Percentiles rank a stretch among this genome's conserved stretches.
Evolutionary conservation across 441 rosid species (phyloP).

Genomic region (Pelargonium fulgidum): DNA sequence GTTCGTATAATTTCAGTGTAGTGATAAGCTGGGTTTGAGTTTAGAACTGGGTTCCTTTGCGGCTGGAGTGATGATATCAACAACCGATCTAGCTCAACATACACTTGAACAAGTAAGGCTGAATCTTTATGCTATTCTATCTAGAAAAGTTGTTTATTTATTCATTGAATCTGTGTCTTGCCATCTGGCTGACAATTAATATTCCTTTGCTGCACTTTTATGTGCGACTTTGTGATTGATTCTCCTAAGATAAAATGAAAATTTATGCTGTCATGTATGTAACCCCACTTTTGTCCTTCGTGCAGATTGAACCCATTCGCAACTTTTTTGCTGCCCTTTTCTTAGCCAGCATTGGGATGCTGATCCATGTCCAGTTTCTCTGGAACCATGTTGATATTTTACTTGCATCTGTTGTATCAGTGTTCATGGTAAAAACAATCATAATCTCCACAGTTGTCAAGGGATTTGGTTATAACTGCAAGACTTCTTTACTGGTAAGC

Average conservation of each 20-base stretch:
- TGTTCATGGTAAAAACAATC: slow-evolving; percentile 23
- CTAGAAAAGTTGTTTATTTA: neutral
- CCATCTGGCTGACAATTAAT: neutral
- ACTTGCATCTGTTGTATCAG: slow-evolving; percentile 27
- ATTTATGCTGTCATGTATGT: neutral
- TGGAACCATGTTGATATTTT: slow-evolving; percentile 29
- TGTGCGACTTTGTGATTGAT: neutral
- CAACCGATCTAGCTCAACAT: slow-evolving; percentile 52
- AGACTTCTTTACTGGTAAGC: slow-evolving; percentile 23
- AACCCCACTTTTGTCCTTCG: slow-evolving; percentile 13
- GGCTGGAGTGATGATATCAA: slow-evolving; percentile 57
- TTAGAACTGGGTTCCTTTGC: slow-evolving; percentile 59
- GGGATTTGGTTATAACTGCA: slow-evolving; percentile 29
- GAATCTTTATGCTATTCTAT: slow-evolving; percentile 7
- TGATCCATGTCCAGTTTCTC: slow-evolving; percentile 27
- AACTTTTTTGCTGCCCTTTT: slow-evolving; percentile 33
- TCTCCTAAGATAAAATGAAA: neutral
- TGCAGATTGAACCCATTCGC: slow-evolving; percentile 34
- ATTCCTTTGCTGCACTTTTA: neutral
- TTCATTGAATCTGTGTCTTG: neutral
- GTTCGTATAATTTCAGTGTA: slow-evolving; percentile 40
- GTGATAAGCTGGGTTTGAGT: slow-evolving; percentile 52
- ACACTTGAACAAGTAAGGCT: slow-evolving; percentile 46
- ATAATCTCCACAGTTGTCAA: slow-evolving; percentile 25
- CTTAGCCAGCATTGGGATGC: slow-evolving; percentile 31